Evolutionary conservation across 306 rosid species (phyloP).

Genomic region (Vachellia pachyceras): DNA sequence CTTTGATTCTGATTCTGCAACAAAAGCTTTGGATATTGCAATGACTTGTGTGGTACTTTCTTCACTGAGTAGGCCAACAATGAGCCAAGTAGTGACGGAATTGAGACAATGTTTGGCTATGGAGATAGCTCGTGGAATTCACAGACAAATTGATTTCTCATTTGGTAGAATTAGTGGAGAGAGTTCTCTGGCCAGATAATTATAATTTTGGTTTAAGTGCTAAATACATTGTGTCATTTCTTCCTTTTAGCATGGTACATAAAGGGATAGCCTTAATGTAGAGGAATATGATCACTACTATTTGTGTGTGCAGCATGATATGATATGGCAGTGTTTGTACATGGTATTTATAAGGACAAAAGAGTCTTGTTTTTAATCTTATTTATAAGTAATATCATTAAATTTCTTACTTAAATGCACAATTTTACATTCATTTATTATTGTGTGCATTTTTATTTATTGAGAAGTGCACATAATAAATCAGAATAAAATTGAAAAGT

Average conservation of each 20-base stretch:
- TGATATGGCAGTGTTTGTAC: no score
- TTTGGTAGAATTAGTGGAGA: conserved; percentile 44
- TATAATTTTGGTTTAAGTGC: background rate
- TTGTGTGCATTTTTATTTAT: no score
- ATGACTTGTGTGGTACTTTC: conserved; percentile 44
- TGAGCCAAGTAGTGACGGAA: conserved; percentile 44
- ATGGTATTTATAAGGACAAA: no score
- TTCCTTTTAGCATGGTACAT: background rate
- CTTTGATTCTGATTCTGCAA: conserved; percentile 29
- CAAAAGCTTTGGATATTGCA: conserved; percentile 42
- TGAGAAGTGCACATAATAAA: no score
- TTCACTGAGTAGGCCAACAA: conserved; percentile 45
- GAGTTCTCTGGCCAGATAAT: conserved; percentile 46
- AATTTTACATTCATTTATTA: no score
- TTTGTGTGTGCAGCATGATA: no score
- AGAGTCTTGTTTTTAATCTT: no score
- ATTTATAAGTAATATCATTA: no score
- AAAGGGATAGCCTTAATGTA: background rate
- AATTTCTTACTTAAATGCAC: no score
- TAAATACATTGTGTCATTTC: background rate
- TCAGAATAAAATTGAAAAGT: no score
- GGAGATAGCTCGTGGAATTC: background rate
- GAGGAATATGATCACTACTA: background rate
- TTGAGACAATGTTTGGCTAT: conserved; percentile 38
- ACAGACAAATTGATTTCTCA: background rate